Conservation (phyloP, 2,329 filamentous ascomycete species). For the Aspergillus sp. region DNA sequence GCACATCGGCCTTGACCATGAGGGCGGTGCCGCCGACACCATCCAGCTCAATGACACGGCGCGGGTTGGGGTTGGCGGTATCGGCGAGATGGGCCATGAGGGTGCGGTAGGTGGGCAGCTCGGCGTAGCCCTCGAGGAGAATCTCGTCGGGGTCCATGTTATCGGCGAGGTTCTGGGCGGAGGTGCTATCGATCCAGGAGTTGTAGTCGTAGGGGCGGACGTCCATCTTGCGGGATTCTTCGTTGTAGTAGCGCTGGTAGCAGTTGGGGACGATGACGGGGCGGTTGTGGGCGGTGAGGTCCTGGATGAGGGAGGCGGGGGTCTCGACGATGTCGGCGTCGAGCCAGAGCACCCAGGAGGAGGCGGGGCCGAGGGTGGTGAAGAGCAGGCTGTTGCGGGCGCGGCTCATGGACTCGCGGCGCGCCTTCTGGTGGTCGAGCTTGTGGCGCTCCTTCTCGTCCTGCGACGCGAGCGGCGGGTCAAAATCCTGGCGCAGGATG, state of each 20-base stretch:
- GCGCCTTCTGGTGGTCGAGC: conserved; percentile 80
- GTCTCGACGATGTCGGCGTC: conserved; percentile 91
- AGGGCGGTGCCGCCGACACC: conserved; percentile 92
- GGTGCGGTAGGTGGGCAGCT: conserved; percentile 87
- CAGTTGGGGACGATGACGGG: conserved; percentile 94
- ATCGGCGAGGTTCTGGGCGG: conserved; percentile 70
- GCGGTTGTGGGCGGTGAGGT: conserved; percentile 83
- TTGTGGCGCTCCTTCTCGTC: conserved; percentile 88
- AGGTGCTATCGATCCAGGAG: conserved; percentile 89
- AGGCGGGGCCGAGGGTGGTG: conserved; percentile 85
- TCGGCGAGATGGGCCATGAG: conserved; percentile 83
- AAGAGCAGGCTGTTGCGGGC: conserved; percentile 93
- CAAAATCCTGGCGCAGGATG: conserved; percentile 93
- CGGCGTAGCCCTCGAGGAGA: conserved; percentile 85
- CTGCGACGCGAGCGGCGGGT: conserved; percentile 76
- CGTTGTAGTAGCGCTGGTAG: conserved; percentile 82
- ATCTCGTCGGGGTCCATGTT: conserved; percentile 91
- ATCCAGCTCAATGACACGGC: conserved; percentile 74
- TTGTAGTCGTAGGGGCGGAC: conserved; percentile 95
- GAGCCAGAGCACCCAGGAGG: conserved; percentile 96
- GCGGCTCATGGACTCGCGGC: conserved; percentile 86
- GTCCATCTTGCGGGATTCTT: conserved; percentile 65
- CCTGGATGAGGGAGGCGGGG: conserved; percentile 80
- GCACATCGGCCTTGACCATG: conserved; percentile 93
- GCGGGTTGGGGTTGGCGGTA: conserved; percentile 51